These are phyloP conservation scores for Miscanthus sacchariflorus DNA, from an alignment of 202 grass and related monocot species.

Conservation along the genomic window DNA sequence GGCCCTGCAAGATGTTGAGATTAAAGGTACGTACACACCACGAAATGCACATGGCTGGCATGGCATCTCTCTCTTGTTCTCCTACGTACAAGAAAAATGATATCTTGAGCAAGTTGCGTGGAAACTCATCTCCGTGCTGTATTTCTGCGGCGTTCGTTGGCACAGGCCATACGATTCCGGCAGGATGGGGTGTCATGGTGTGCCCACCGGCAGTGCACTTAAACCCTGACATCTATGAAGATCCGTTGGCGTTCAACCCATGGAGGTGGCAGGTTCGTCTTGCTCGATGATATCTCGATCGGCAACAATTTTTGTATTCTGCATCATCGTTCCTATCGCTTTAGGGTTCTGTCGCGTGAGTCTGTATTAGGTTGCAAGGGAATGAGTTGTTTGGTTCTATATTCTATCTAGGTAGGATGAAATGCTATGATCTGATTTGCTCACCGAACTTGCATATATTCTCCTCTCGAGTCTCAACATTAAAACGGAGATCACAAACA, in stretches of 20 bases:
- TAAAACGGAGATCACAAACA: constrained; percentile 30
- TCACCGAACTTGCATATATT: constrained; percentile 52
- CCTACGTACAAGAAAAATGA: neutral
- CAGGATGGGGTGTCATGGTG: constrained; percentile 89
- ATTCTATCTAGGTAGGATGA: constrained; percentile 29
- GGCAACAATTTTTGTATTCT: neutral
- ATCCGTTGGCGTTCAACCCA: constrained; percentile 84
- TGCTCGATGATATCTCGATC: constrained; percentile 12
- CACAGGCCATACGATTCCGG: constrained; percentile 82
- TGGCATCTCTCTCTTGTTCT: constrained; percentile 11
- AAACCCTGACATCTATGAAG: constrained; percentile 81
- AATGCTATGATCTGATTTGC: constrained; percentile 31
- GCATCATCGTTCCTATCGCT: constrained; percentile 24
- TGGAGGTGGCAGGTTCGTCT: constrained; percentile 88
- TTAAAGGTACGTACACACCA: constrained; percentile 70
- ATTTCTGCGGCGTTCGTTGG: neutral
- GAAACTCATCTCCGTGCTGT: constrained; percentile 35
- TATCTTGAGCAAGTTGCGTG: constrained; percentile 15
- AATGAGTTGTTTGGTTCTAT: constrained; percentile 26
- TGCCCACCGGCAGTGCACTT: constrained; percentile 86
- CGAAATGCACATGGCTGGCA: constrained; percentile 8
- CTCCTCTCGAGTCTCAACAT: constrained; percentile 1
- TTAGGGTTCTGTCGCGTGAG: neutral
- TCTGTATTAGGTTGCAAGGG: constrained; percentile 12
- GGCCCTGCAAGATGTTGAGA: constrained; percentile 74